Conservation (phyloP, 2,329 filamentous ascomycete species). For the Fusarium burgessii region DNA sequence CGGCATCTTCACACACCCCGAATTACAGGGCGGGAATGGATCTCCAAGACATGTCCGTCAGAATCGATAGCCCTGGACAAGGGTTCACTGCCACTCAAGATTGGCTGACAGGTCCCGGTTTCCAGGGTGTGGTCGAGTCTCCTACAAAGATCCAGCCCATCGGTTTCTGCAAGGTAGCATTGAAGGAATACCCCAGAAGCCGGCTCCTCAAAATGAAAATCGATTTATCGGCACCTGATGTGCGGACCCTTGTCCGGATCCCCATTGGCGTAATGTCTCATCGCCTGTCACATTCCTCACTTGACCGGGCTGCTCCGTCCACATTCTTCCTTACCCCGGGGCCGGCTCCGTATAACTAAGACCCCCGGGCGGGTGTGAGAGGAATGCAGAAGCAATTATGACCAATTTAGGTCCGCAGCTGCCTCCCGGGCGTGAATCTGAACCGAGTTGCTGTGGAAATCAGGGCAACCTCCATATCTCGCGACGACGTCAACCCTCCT, state of each 20-base stretch:
- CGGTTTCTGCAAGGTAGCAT: slow-evolving; percentile 27
- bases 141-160: slow-evolving; percentile 26
- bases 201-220: slow-evolving; percentile 11
- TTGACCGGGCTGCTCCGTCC: slow-evolving; percentile 29
- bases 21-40: slow-evolving; percentile 34
- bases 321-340: slow-evolving; percentile 42
- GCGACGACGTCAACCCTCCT: slow-evolving; percentile 22
- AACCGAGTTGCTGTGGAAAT: slow-evolving; percentile 38
- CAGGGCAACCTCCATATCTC: slow-evolving; percentile 32
- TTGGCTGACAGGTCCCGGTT: slow-evolving; percentile 38
- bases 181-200: slow-evolving; percentile 33
- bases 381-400: slow-evolving; percentile 42
- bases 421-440: slow-evolving; percentile 11
- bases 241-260: slow-evolving; percentile 17
- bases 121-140: slow-evolving; percentile 35
- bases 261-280: slow-evolving; percentile 34
- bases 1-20: slow-evolving; percentile 18
- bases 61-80: slow-evolving; percentile 22
- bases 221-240: slow-evolving; percentile 21
- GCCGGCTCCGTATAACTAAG: slow-evolving; percentile 36
- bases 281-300: slow-evolving; percentile 42
- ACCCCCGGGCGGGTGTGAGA: slow-evolving; percentile 30
- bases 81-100: slow-evolving; percentile 30
- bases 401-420: slow-evolving; percentile 17
- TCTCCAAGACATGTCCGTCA: slow-evolving; percentile 34